Evolutionary conservation across 2,329 filamentous ascomycete species (phyloP).

Genomic region (Xylaria hypoxylon): DNA sequence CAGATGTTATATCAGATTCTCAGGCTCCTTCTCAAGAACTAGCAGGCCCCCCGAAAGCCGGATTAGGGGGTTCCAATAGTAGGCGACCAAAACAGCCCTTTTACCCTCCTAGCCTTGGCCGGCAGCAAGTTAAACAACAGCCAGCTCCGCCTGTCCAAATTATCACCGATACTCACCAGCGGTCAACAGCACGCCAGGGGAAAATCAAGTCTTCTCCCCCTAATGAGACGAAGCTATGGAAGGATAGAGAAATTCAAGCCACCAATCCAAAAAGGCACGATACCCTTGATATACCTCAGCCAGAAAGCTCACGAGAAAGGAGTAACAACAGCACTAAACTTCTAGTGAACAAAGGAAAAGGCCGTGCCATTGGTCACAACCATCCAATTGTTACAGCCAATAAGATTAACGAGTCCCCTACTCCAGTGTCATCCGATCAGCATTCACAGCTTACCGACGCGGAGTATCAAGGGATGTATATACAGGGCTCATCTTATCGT

Average conservation of each 20-base stretch:
- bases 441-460: neutral
- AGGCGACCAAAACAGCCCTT: slow-evolving; percentile 35
- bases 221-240: neutral
- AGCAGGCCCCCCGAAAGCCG: neutral
- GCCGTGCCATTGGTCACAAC: neutral
- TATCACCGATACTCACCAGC: neutral
- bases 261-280: neutral
- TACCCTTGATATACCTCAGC: neutral
- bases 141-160: neutral
- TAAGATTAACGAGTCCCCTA: neutral
- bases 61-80: slow-evolving; percentile 1
- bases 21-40: slow-evolving; percentile 13
- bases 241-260: neutral
- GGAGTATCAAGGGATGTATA: neutral
- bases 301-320: slow-evolving; percentile 7
- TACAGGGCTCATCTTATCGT: neutral
- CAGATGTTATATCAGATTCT: slow-evolving; percentile 20
- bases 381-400: neutral
- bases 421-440: neutral
- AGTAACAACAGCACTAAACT: neutral
- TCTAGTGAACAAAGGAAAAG: slow-evolving; percentile 4
- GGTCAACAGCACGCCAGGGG: neutral
- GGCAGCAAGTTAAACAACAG: neutral
- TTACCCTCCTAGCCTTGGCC: neutral
- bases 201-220: neutral